phyloP scores from a whole-genome alignment of 2,329 filamentous ascomycete species.

The Xylaria sp. region DNA sequence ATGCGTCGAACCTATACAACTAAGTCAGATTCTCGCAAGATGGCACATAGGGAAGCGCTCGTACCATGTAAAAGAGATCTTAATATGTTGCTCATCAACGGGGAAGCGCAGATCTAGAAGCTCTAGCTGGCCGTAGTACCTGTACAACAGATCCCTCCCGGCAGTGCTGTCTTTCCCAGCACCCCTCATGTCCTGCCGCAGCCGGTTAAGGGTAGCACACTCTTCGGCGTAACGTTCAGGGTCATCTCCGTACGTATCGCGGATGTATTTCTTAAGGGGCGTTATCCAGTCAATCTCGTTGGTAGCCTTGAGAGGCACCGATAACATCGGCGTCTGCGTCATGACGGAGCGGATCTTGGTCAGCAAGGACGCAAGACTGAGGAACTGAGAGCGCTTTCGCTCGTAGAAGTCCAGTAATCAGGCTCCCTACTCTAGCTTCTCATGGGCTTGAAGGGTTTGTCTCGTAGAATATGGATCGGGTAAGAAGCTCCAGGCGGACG shows the following conservation, averaged over 20 bases:
- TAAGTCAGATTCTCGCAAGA: conserved; percentile 27
- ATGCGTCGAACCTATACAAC: conserved; percentile 87
- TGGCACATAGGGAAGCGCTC: conserved; percentile 29
- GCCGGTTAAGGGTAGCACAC: conserved; percentile 89
- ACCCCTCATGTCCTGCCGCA: conserved; percentile 97
- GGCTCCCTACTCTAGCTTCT: conserved; percentile 16
- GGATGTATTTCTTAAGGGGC: conserved; percentile 91
- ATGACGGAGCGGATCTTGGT: conserved; percentile 49
- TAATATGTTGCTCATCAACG: conserved; percentile 98
- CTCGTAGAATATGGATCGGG: conserved; percentile 9
- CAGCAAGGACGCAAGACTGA: conserved; percentile 11
- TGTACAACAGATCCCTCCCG: conserved; percentile 89
- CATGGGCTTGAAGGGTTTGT: conserved; percentile 17
- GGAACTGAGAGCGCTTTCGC: conserved; percentile 22
- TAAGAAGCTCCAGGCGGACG: conserved; percentile 10
- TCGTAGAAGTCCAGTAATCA: conserved; percentile 11
- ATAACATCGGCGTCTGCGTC: conserved; percentile 93
- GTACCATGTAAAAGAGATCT: conserved; percentile 98
- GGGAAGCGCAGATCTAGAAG: conserved; percentile 93
- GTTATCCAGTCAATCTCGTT: conserved; percentile 98
- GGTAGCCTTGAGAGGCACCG: conserved; percentile 87
- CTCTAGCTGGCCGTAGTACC: conserved; percentile 97
- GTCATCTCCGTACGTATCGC: conserved; percentile 92
- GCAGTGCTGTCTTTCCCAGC: conserved; percentile 96
- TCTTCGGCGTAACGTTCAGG: conserved; percentile 95